Base-by-base conservation (phyloP, 805 yeast species). In the Metschnikowia drakensbergensis region DNA sequence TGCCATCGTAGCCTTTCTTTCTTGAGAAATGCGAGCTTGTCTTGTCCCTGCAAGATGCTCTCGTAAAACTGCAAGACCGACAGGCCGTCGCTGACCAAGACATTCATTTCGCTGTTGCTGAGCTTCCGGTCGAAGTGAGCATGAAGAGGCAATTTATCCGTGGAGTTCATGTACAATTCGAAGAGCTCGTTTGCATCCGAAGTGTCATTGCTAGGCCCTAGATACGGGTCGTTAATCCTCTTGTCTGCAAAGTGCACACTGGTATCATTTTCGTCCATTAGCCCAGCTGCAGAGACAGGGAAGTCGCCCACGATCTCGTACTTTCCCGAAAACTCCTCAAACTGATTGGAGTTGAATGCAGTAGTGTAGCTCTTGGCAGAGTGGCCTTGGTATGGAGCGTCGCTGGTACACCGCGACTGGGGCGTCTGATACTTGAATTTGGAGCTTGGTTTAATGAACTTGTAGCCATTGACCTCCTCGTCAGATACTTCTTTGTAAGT, bases 1-100 rank as follows among this genome's bases (percentile, higher is more conserved):
- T 84, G 90, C 89, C 89, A 84, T 52, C 79, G 64, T 5, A 83
- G 61, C 47, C 89, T 61, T 55, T 84, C 89, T 28, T 50, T 54
- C 49, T 75, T 80, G 5, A 71, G 43, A 13, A 70, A 49, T 1
- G 57, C 64, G 2, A 50, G 11, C 27, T 66, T 35, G 5, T 52
- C 46, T 30, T 52, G 41, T 8, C 31, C 28, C 56, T 34, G 47
- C 1, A 42, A 22, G 13, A 69, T 60, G 32, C 48, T 37, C 4
- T 54, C 45, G 54, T 67, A 72, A 48, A 72, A 72, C 26, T 47
- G 60, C 10, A 46, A 13, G 13, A 72, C 58, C 9, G 60, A 58
- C 30, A 52, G 22, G 23, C 61, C 52, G 45, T 58, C 61, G 43
- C 55, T 58, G 2, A 72, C 54, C 23, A 52, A 47, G 23, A 6